Base-by-base conservation (phyloP, 2,329 filamentous ascomycete genomes). In the Pleomassaria siparia region DNA sequence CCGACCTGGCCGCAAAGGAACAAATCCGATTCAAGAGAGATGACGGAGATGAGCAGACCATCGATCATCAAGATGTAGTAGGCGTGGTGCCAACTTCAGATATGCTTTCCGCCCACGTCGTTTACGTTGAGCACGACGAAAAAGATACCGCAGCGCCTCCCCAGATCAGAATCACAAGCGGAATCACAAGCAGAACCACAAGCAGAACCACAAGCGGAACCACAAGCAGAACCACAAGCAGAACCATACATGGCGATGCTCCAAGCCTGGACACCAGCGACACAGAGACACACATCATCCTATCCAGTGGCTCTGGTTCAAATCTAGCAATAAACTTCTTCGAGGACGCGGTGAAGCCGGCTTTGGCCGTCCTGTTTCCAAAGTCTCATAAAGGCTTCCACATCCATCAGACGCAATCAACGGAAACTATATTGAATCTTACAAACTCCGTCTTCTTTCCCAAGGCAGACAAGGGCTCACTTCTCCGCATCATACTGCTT, bases 401-500 rank as follows among this genome's bases (percentile, higher is more conserved):
- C 2, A 69, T 87, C 3, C 76, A 88, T 43, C 68, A 80, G 40
- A 96, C 91, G 1, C 70, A 79, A 20, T 86, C 81, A 24, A 74
- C 80, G 1, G 72, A 82, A 2, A 88, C 81, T 11, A 80, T 96
- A 32, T 75, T 76, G 5, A 75, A 87, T 1, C 82, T 95, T 44
- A 81, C 86, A 0, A 72, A 61, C 42, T 57, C 64, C 30, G 60
- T 69, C 18, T 72, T 85, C 51, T 69, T 81, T 11, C 72, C 75
- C 2, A 63, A 66, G 29, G 82, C 82, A 12, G 76, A 75, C 47
- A 45, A 62, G 84, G 66, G 66, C 7, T 50, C 30, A 2, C 24
- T 32, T 0, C 48, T 69, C 2, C 62, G 85, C 0, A 77, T 96
- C 21, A 72, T 96, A 24, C 79, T 97, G 11, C 77, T 96, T 4